A percentile compares a stretch with the other conserved stretches of the same genome.
Conservation (phyloP, 2,329 filamentous ascomycete genomes). For the Emmonsiellopsis sp. region DNA sequence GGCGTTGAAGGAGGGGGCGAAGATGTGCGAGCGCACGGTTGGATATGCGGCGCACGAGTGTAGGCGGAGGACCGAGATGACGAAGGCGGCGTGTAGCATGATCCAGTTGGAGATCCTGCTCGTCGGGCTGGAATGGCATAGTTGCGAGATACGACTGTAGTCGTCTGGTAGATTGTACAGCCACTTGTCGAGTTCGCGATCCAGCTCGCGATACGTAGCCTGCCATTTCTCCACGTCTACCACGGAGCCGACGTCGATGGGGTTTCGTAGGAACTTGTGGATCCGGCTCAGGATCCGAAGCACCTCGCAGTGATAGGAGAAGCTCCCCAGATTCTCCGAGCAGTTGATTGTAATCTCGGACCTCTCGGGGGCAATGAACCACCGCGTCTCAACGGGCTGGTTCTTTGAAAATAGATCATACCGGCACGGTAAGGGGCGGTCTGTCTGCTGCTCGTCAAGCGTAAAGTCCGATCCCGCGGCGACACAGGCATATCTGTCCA, state of each 20-base stretch:
- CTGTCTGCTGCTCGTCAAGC: conserved; percentile 32
- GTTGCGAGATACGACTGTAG: conserved; percentile 38
- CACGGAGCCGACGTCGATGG: conserved; percentile 32
- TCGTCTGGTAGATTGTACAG: conserved; percentile 37
- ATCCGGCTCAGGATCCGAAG: conserved; percentile 36
- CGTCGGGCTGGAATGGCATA: conserved; percentile 27
- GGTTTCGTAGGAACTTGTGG: conserved; percentile 35
- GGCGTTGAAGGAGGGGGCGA: conserved; percentile 37
- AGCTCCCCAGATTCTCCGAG: conserved; percentile 38
- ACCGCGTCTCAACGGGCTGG: conserved; percentile 35
- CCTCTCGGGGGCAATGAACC: conserved; percentile 17
- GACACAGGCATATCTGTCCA: conserved; percentile 38
- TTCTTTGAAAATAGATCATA: conserved; percentile 40
- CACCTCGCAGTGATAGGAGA: conserved; percentile 40
- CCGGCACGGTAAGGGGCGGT: conserved; percentile 35
- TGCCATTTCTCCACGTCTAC: conserved; percentile 35
- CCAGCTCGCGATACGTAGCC: conserved; percentile 33
- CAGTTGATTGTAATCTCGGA: conserved; percentile 24
- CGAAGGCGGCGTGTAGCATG: conserved; percentile 36
- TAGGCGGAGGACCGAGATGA: conserved; percentile 37
- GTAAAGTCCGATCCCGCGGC: conserved; percentile 37
- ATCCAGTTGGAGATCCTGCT: conserved; percentile 7
- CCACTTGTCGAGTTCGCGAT: conserved; percentile 34
- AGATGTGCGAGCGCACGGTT: conserved; percentile 32
- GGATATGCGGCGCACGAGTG: conserved; percentile 39